Base-by-base conservation (phyloP, 805 yeast genomes). In the Saturnispora diversa region DNA sequence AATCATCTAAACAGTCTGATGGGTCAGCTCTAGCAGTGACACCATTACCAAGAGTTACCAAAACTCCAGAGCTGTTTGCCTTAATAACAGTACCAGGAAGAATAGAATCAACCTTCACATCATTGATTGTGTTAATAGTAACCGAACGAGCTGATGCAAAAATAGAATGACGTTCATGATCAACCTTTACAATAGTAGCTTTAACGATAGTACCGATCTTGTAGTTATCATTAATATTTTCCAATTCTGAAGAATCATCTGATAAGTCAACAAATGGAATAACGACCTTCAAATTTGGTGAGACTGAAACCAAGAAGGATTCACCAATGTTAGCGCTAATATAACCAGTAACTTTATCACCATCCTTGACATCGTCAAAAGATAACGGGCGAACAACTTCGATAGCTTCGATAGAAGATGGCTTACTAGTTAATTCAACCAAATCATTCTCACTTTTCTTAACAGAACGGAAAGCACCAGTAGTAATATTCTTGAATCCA, bases 1-100 rank as follows among this genome's bases (percentile, higher is more conserved):
- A 84, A 55, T 81, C 81, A 53, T 79, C 74, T 49, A 83, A 64
- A 5, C 94, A 86, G 57, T 86, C 95, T 3, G 92, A 77, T 38
- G 81, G 72, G 53, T 71, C 77, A 3, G 92, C 70, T 40, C 79
- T 68, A 3, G 82, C 88, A 25, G 70, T 68, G 8, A 80, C 66
- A 34, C 66, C 69, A 25, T 69, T 68, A n/a, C 86, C 83, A 33
- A 86, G 60, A 45, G 81, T 83, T 31, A 85, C 80, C 49, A 82
- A 59, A 30, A 84, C 77, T 49, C 69, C 75, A 31, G 71, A 68
- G 10, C 75, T 80, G 39, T 70, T 64, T 2, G 82, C 72, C 50
- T 70, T 77, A 40, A 75, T 53, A 11, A 86, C 66, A 53, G 76
- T 73, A 6, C 78, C 86, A 2, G 88, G 84, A 34, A 77, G 54